Base-by-base conservation (phyloP, 768 basidiomycete genomes). In the Termitomyces eurrhizus region DNA sequence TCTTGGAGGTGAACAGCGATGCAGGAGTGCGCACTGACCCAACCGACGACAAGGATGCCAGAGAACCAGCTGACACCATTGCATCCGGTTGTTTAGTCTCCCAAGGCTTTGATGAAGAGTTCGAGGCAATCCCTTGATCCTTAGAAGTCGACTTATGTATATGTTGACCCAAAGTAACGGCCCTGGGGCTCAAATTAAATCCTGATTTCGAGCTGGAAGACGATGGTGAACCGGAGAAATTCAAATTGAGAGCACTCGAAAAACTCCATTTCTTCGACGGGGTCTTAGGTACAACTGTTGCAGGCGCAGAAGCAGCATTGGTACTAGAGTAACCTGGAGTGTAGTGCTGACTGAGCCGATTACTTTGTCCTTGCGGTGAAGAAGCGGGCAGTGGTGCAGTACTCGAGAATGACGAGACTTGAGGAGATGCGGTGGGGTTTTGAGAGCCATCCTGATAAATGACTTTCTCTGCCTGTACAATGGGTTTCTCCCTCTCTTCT, bases 251-350 rank as follows among this genome's bases (percentile, higher is more conserved):
- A 26, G 90, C 91, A 63, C 83, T 89, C n/a, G 91, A 90, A 72
- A 95, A 90, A 70, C 93, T 95, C 93, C 93, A 95, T 73, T 95
- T 95, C 82, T 94, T 95, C n/a, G 90, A 92, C 37, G 93, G 92
- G 3, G 90, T 90, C 76, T 90, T 91, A 55, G 80, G 76, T 46
- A 80, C 76, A 16, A 76, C 68, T 44, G 86, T 78, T 14, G 68
- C 65, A 58, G 80, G 74, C 59, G 84, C 80, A 35, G 78, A 75
- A 65, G 70, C 74, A 64, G 75, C 77, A 68, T 65, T 70, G 68
- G 70, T 66, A 66, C 69, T 74, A 67, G 70, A 59, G 62, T 71
- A 67, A 57, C 70, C 69, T 45, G 75, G 72, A 46, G 69, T 66
- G 60, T 75, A 73, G 56, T 78, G 77, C 56, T 80, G 75, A 60